Conservation (phyloP, 306 rosid species). For the Rosa multiflora region DNA sequence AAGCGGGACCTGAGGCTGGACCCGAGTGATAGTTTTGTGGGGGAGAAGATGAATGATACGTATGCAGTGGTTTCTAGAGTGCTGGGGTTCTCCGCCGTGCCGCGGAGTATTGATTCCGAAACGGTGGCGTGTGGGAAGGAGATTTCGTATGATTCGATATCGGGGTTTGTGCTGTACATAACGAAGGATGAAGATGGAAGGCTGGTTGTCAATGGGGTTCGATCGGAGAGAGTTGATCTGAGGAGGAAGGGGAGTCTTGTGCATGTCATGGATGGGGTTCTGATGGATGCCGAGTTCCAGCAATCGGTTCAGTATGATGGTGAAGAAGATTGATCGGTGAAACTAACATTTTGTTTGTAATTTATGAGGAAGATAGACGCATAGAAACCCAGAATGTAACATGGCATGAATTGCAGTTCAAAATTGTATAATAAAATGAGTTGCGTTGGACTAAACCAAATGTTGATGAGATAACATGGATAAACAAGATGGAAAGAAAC, state of each 20-base stretch:
- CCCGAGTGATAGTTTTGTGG: slow-evolving; percentile 39
- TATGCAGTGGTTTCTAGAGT: slow-evolving; percentile 64
- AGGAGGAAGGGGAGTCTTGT: slow-evolving; percentile 49
- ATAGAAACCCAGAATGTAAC: not conserved
- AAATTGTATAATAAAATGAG: not conserved
- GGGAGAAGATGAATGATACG: slow-evolving; percentile 60
- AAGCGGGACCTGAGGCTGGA: slow-evolving; percentile 55
- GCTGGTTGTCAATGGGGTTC: slow-evolving; percentile 69
- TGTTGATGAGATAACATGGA: not conserved
- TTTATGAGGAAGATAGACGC: not conserved
- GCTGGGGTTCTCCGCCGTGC: slow-evolving; percentile 73
- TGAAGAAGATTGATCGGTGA: slow-evolving; percentile 27
- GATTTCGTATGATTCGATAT: slow-evolving; percentile 61
- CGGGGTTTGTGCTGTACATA: slow-evolving; percentile 64
- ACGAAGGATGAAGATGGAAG: slow-evolving; percentile 56
- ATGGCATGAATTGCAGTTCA: not conserved
- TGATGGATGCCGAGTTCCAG: slow-evolving; percentile 86
- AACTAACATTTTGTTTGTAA: not conserved
- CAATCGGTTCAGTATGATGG: slow-evolving; percentile 49
- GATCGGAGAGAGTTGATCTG: slow-evolving; percentile 56
- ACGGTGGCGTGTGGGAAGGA: slow-evolving; percentile 41
- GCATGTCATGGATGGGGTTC: slow-evolving; percentile 76
- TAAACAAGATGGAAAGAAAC: not conserved
- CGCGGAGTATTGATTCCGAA: slow-evolving; percentile 49
- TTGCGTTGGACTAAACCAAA: not conserved